phyloP scores from a whole-genome alignment of 352 stramenopile species.

The Pythium folliculosum region DNA sequence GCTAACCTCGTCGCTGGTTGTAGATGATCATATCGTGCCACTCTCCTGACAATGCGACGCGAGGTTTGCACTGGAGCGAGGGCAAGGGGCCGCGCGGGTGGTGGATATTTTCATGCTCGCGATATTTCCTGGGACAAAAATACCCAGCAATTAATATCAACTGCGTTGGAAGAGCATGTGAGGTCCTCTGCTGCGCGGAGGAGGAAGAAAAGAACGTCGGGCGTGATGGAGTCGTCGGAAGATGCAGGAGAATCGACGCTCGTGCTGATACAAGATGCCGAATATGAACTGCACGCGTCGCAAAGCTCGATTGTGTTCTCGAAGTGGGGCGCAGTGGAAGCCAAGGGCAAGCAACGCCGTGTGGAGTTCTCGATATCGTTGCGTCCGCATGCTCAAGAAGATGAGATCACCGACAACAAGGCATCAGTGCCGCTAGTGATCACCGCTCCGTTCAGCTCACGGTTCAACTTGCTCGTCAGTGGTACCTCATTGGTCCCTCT shows the following conservation, averaged over 20 bases:
- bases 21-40: not conserved
- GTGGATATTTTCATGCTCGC: too few relatives aligned
- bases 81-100: constrained; percentile 1
- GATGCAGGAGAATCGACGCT: constrained; percentile 30
- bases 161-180: not conserved
- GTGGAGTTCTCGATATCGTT: constrained; percentile 7
- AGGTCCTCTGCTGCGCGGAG: not conserved
- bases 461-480: constrained; percentile 34
- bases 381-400: not conserved
- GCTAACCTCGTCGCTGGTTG: not conserved
- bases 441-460: constrained; percentile 46
- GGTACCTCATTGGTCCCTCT: constrained; percentile 32
- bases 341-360: constrained; percentile 6
- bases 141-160: not conserved
- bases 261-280: constrained; percentile 33
- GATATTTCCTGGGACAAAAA: not conserved
- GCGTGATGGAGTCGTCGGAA: constrained; percentile 4
- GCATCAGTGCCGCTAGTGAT: constrained; percentile 44
- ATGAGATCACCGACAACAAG: not conserved
- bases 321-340: constrained; percentile 27
- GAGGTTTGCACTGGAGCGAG: constrained; percentile 4
- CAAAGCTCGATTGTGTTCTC: constrained; percentile 23
- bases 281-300: constrained; percentile 35
- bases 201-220: not conserved
- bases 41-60: not conserved